Conservation (phyloP, 2,329 filamentous ascomycete species). For the Parasarocladium wereldwijsianum region DNA sequence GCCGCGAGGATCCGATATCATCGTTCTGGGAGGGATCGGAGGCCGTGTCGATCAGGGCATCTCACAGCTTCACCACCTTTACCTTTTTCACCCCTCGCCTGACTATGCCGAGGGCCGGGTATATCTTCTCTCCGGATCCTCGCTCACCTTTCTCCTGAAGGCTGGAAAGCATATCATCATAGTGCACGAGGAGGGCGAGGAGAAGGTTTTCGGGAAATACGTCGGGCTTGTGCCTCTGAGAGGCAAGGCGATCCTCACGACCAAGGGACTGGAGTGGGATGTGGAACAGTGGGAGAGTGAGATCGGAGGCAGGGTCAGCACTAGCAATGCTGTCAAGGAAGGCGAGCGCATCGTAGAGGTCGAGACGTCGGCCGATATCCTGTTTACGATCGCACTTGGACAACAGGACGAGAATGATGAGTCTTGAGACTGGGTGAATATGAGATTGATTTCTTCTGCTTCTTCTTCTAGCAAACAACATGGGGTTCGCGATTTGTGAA, state of each 20-base stretch:
- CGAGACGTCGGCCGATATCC: conserved; percentile 45
- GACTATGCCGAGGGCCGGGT: conserved; percentile 40
- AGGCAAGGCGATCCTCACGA: conserved; percentile 65
- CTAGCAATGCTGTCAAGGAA: conserved; percentile 61
- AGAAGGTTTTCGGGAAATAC: conserved; percentile 55
- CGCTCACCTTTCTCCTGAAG: conserved; percentile 69
- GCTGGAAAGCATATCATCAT: conserved; percentile 52
- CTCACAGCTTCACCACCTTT: conserved; percentile 77
- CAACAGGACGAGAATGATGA: conserved; percentile 20
- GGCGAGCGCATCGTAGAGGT: conserved; percentile 46
- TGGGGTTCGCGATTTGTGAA: neutral
- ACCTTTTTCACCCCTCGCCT: conserved; percentile 39
- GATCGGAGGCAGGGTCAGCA: conserved; percentile 61
- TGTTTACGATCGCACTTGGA: conserved; percentile 60
- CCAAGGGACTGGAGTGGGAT: conserved; percentile 79
- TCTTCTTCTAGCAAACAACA: too few relatives aligned
- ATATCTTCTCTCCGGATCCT: conserved; percentile 69
- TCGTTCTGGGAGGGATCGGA: conserved; percentile 72
- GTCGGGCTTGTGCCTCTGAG: conserved; percentile 77
- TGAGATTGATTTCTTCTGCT: conserved; percentile 3
- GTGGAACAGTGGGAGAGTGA: conserved; percentile 66
- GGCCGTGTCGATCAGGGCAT: conserved; percentile 89
- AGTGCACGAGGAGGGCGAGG: conserved; percentile 35
- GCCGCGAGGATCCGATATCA: conserved; percentile 39
- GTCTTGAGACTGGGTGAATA: neutral